phyloP scores from a whole-genome alignment of 169 alveolate genomes.

The Eimeria acervulina region DNA sequence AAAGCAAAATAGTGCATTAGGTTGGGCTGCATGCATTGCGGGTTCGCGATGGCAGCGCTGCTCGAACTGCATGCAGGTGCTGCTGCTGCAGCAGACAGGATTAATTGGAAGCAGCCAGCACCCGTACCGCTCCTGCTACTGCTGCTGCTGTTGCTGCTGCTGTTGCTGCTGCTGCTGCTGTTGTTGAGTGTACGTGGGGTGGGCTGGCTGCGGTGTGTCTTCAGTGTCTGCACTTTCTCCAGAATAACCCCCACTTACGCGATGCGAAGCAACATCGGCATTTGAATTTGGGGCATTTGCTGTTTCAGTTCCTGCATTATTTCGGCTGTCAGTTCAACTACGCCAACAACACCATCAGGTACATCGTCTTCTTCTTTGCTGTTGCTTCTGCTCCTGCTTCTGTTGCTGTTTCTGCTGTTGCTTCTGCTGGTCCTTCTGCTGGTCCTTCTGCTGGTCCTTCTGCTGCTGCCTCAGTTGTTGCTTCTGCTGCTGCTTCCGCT shows the following conservation, averaged over 20 bases:
- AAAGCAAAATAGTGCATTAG: too few relatives aligned
- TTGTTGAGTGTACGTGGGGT: not conserved
- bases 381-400: not conserved
- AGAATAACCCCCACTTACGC: slow-evolving; percentile 49
- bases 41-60: too few relatives aligned
- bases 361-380: not conserved
- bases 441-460: not conserved
- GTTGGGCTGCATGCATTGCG: too few relatives aligned
- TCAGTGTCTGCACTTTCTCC: slow-evolving; percentile 70
- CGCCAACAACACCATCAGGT: slow-evolving; percentile 55
- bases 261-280: slow-evolving; percentile 38
- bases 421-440: not conserved
- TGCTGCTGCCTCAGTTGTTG: not conserved
- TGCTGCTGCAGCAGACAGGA: not conserved
- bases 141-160: not conserved
- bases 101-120: too few relatives aligned
- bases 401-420: not conserved
- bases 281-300: slow-evolving; percentile 70
- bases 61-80: not conserved
- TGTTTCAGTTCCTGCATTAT: slow-evolving; percentile 71
- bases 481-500: too few relatives aligned
- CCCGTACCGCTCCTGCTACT: not conserved
- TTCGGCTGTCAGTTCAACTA: slow-evolving; percentile 73
- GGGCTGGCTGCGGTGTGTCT: not conserved
- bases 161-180: not conserved